A percentile compares a stretch with the other conserved stretches of the same genome.
These are phyloP conservation scores for Gymnopilus junonius DNA, from an alignment of 768 basidiomycete species.

Conservation along the genomic window DNA sequence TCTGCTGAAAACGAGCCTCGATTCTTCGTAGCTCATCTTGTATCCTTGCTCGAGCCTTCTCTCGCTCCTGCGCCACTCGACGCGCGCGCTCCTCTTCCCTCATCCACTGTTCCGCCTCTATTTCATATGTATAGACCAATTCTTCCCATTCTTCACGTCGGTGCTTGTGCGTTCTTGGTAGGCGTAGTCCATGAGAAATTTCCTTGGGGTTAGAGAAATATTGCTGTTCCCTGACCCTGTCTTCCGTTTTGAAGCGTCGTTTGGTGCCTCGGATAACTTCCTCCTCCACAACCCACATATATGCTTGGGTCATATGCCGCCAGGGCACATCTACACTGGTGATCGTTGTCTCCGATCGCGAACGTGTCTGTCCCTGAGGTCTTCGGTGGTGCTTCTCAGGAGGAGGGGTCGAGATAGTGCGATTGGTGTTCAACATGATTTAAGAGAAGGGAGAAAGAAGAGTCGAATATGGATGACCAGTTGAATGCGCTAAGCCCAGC, in stretches of 20 bases:
- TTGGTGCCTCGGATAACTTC: conserved; percentile 46
- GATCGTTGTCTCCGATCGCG: conserved; percentile 3
- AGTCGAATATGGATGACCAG: neutral
- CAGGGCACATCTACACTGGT: conserved; percentile 32
- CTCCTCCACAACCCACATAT: conserved; percentile 58
- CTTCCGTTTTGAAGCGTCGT: conserved; percentile 56
- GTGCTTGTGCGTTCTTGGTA: conserved; percentile 18
- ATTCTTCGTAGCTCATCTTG: conserved; percentile 61
- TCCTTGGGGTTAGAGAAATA: conserved; percentile 32
- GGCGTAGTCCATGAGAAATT: neutral
- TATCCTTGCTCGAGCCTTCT: conserved; percentile 48
- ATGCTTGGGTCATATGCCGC: conserved; percentile 42
- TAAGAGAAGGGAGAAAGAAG: neutral
- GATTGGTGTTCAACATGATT: conserved; percentile 5
- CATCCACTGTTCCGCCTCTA: conserved; percentile 59
- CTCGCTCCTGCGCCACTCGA: conserved; percentile 47
- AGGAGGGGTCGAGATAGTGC: neutral
- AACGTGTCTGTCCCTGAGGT: conserved; percentile 13
- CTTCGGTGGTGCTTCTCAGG: conserved; percentile 4
- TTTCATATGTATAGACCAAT: conserved; percentile 52
- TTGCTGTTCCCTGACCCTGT: conserved; percentile 70
- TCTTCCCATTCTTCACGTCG: conserved; percentile 55
- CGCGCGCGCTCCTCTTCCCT: conserved; percentile 50
- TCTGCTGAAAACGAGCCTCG: conserved; percentile 54
- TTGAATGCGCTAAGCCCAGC: conserved; percentile 15